Percentiles rank a stretch among this genome's conserved stretches.
Evolutionary conservation across 1,139 yeast genomes (phyloP).

Genomic region (Geotrichum cucujoidarum): DNA sequence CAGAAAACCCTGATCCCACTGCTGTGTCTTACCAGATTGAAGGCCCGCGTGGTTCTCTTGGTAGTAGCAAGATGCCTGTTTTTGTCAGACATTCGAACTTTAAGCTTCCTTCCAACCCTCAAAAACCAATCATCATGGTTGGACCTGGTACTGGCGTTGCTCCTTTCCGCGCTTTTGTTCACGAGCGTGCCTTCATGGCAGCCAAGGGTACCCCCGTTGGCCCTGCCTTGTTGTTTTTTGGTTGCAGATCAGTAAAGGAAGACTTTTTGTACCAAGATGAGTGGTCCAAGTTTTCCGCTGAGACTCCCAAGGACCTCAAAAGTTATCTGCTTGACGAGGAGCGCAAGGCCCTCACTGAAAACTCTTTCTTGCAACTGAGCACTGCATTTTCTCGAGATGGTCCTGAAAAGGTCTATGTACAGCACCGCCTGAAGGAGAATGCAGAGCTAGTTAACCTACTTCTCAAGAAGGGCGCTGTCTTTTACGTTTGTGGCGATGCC

Average conservation of each 20-base stretch:
- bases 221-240: slow-evolving; percentile 71
- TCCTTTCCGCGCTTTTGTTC: slow-evolving; percentile 88
- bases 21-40: slow-evolving; percentile 60
- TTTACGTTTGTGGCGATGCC: slow-evolving; percentile 97
- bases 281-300: slow-evolving; percentile 50
- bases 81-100: slow-evolving; percentile 94
- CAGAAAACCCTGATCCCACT: slow-evolving; percentile 32
- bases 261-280: slow-evolving; percentile 83
- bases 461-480: slow-evolving; percentile 70
- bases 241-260: slow-evolving; percentile 70
- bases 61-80: slow-evolving; percentile 64
- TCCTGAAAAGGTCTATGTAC: slow-evolving; percentile 75
- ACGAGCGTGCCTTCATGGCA: slow-evolving; percentile 66
- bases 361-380: slow-evolving; percentile 44
- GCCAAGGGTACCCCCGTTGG: slow-evolving; percentile 60
- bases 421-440: slow-evolving; percentile 62
- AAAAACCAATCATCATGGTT: slow-evolving; percentile 80
- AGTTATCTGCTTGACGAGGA: slow-evolving; percentile 51
- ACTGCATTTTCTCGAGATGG: slow-evolving; percentile 84
- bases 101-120: slow-evolving; percentile 84
- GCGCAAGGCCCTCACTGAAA: slow-evolving; percentile 14
- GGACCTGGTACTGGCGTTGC: slow-evolving; percentile 99
- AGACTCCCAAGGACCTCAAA: slow-evolving; percentile 42
- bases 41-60: slow-evolving; percentile 61
- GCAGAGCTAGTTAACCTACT: slow-evolving; percentile 53